Conservation (phyloP, 139 green algal species). For the Haematococcus sp. region DNA sequence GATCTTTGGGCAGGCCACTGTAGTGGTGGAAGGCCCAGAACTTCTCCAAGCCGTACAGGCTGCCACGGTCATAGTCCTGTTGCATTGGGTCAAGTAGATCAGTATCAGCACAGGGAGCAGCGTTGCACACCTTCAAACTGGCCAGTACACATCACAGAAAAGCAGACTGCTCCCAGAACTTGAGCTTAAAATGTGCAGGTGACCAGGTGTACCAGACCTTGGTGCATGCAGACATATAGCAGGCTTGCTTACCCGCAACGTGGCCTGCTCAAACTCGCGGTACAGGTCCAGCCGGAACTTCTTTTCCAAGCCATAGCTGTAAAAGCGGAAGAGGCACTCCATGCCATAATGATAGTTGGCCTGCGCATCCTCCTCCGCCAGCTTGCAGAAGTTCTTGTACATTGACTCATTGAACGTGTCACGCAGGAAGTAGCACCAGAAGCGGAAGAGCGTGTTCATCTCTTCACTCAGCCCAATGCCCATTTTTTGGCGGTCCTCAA, state of each 20-base stretch:
- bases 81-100: background rate
- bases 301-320: constrained; percentile 88
- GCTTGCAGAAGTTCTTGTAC: constrained; percentile 83
- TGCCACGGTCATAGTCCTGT: constrained; percentile 73
- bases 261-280: constrained; percentile 84
- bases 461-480: constrained; percentile 83
- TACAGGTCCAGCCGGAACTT: constrained; percentile 72
- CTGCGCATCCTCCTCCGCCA: constrained; percentile 43
- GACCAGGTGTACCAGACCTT: no score
- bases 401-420: constrained; percentile 91
- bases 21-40: constrained; percentile 96
- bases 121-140: no score
- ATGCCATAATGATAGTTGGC: constrained; percentile 88
- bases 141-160: no score
- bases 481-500: constrained; percentile 77
- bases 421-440: constrained; percentile 98
- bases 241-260: constrained; percentile 44
- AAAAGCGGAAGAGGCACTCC: constrained; percentile 96
- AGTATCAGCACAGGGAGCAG: background rate
- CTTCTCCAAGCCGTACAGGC: constrained; percentile 97
- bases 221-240: background rate
- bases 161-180: no score
- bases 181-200: no score
- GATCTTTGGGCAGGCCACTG: constrained; percentile 61
- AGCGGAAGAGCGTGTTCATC: constrained; percentile 98